Evolutionary conservation across 2,329 filamentous ascomycete species (phyloP), one percentile per base, ranked within the genome.

Genomic region (Thyridium curvatum): DNA sequence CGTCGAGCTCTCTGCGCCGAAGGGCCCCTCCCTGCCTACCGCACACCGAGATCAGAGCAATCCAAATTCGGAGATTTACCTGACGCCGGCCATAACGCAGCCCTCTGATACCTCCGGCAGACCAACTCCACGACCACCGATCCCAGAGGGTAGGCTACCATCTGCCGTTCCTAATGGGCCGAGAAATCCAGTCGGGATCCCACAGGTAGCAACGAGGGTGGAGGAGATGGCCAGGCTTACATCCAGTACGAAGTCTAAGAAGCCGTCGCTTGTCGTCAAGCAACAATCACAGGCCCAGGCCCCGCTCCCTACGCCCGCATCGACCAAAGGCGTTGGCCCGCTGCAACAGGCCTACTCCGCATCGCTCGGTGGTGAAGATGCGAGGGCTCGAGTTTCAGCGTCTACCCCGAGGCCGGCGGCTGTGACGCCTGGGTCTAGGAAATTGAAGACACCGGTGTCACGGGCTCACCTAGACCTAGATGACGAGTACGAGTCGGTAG

Each of bases 181-280:
- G 21, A 10, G 21, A 26, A 10, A 26, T 26, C 6, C 21, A 6
- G 6, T 26, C 21, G 18, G 31, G 28, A 39, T 42, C 37, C 34
- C 48, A 41, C 46, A 54, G 49, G 49, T 50, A 43, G 52, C 42
- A 32, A 35, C 45, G 30, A 53, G 44, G 41, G 50, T 55, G 42
- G 54, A 53, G 43, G 60, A 45, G 31, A 75, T 75, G 71, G 68
- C 65, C 18, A 61, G 61, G 34, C 51, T 72, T 35, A 62, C 61
- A 12, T 63, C 66, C 7, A 65, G 57, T 33, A 58, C 61, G n/a
- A 66, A 60, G 44, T 54, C 62, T 5, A 73, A 63, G 45, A 69
- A 64, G 41, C 66, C 66, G 6, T 62, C 61, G 18, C 61, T 74
- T 18, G 44, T 69, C 16, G 56, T 65, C 8, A 65, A 59, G 33